These are phyloP conservation scores for Fusarium floridanum DNA, from an alignment of 2,329 filamentous ascomycete genomes.

Conservation along the genomic window DNA sequence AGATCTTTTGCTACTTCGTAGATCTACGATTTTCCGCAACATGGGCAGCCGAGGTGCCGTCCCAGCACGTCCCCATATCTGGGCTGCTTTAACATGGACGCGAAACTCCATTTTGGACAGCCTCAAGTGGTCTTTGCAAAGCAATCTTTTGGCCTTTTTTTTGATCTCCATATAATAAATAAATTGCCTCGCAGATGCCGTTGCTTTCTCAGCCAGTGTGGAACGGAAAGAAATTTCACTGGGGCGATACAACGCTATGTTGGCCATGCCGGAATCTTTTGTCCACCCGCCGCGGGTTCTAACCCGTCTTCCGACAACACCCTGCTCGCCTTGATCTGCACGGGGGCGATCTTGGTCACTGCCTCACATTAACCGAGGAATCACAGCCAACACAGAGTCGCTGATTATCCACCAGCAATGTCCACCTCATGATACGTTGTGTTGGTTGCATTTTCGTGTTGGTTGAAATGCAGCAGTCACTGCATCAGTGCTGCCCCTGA, in stretches of 20 bases:
- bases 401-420: neutral
- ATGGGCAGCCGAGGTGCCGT: neutral
- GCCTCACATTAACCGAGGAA: neutral
- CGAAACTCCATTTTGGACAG: neutral
- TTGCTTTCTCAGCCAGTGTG: neutral
- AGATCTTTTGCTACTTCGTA: neutral
- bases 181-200: neutral
- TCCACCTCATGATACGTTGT: neutral
- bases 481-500: neutral
- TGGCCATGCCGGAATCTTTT: neutral
- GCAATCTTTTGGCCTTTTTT: too few relatives aligned
- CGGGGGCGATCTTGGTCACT: neutral
- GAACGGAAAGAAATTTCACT: neutral
- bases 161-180: too few relatives aligned
- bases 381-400: neutral
- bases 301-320: neutral
- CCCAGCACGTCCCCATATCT: neutral
- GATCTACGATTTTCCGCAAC: neutral
- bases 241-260: constrained; percentile 1
- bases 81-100: neutral
- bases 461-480: neutral
- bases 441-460: neutral
- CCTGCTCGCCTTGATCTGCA: neutral
- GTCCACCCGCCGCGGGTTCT: neutral
- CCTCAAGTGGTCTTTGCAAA: neutral